Base-by-base conservation (phyloP, 2,329 filamentous ascomycete genomes). In the Trichophyton schoenleinii region DNA sequence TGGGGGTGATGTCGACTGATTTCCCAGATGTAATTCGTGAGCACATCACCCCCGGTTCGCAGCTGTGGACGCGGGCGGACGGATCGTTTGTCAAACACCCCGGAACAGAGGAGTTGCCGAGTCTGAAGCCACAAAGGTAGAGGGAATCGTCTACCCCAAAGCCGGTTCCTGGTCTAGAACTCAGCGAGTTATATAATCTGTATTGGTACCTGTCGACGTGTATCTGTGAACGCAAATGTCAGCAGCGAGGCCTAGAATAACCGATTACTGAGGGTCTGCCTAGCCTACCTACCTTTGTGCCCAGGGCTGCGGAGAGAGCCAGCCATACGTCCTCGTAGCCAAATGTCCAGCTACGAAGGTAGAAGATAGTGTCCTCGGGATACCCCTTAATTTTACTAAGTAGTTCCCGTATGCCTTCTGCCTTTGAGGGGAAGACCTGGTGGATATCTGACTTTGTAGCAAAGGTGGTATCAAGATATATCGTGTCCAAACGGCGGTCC, bases 301-400 rank as follows among this genome's bases (percentile, higher is more conserved):
- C 74, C 0, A 96, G 76, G 9, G 84, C 83, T 22, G 85, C 81
- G 0, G 90, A 86, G 0, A 97, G 74, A 0, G 89, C 87, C 62
- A 91, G 78, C 91, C 91, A 96, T 0, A 96, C 90, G 59, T 95
- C 88, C 70, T 97, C 91, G 65, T 96, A 96, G 0, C 88, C 89
- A 69, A 94, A 94, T 0, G 92, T 96, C 91, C 91, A 96, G 0
- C 90, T 83, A 61, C 91, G 83, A 53, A 97, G 81, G 71, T 95
- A 88, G 68, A 96, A 96, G 0, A 87, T 72, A 0, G 90, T 95
- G 44, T 89, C 83, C 1, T 77, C 64, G 0, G 91, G 87, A 70
- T 92, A 95, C 25, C 75, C 70, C 0, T 75, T 72, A 0, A 96
- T 80, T 66, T 90, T 87, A 3, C 77, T 74, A 0, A 96, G 68